A percentile compares a stretch with the other conserved stretches of the same genome.
Evolutionary conservation across 2,329 filamentous ascomycete species (phyloP).

Genomic region (Neonectria sp.): DNA sequence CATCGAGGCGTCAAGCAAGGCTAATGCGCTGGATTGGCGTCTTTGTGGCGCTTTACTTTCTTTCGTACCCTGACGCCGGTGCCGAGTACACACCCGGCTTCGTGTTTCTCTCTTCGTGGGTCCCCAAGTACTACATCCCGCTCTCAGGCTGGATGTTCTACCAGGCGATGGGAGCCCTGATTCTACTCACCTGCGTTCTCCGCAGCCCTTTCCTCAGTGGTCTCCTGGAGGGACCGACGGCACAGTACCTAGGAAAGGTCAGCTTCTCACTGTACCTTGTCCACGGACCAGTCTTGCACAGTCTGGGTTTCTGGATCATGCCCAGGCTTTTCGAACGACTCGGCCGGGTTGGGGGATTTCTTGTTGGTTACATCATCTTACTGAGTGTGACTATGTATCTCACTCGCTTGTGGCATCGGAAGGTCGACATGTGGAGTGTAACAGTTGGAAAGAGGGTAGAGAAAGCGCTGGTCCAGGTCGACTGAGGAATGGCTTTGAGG

Average conservation of each 20-base stretch:
- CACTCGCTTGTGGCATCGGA: constrained; percentile 54
- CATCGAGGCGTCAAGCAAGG: constrained; percentile 31
- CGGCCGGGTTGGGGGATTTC: constrained; percentile 48
- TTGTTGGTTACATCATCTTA: constrained; percentile 52
- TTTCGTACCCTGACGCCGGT: constrained; percentile 57
- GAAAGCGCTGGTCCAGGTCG: constrained; percentile 33
- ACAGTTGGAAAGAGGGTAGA: constrained; percentile 56
- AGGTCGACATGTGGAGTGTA: constrained; percentile 56
- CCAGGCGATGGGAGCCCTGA: constrained; percentile 55
- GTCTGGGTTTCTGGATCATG: constrained; percentile 72
- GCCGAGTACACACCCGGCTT: constrained; percentile 58
- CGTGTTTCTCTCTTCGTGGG: constrained; percentile 50
- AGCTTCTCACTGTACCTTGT: constrained; percentile 61
- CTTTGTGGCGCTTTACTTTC: constrained; percentile 54
- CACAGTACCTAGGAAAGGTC: constrained; percentile 57
- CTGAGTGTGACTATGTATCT: constrained; percentile 53
- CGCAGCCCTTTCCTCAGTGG: constrained; percentile 49
- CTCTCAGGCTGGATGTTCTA: constrained; percentile 59
- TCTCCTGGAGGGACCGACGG: constrained; percentile 49
- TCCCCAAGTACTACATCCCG: constrained; percentile 55
- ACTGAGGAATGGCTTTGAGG: constrained; percentile 17
- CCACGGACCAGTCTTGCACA: constrained; percentile 71
- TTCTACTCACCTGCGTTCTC: constrained; percentile 55
- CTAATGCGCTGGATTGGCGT: constrained; percentile 48
- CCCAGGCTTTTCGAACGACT: constrained; percentile 57